Evolutionary conservation across 805 yeast genomes (phyloP).

Genomic region (Dipodascus geniculatus): DNA sequence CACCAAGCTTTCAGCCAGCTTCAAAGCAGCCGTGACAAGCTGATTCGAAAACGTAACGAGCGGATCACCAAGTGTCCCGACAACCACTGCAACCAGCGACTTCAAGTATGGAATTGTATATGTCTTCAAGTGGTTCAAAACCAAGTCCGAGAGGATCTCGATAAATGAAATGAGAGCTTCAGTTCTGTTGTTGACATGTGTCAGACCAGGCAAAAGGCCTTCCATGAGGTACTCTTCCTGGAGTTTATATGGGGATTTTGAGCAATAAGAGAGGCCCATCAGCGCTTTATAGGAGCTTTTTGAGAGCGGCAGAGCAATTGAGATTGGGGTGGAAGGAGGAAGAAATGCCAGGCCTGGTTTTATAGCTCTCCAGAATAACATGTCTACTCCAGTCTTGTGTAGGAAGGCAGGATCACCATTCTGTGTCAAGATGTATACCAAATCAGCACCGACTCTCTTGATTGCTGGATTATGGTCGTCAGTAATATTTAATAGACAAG

Average conservation of each 20-base stretch:
- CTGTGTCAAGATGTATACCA: constrained; percentile 9
- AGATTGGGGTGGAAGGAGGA: constrained; percentile 21
- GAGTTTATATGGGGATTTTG: not conserved
- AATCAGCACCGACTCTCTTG: constrained; percentile 17
- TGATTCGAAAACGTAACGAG: constrained; percentile 13
- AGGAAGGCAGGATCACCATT: constrained; percentile 8
- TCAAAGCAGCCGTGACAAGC: constrained; percentile 11
- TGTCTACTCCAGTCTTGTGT: constrained; percentile 17
- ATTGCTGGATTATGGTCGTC: constrained; percentile 19
- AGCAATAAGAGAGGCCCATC: constrained; percentile 26
- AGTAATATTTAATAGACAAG: constrained; percentile 20
- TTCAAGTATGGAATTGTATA: constrained; percentile 17
- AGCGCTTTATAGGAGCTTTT: constrained; percentile 33
- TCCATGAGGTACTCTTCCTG: constrained; percentile 24
- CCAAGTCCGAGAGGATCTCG: constrained; percentile 7
- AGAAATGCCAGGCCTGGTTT: constrained; percentile 20
- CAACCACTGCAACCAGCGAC: constrained; percentile 14
- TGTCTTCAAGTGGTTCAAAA: constrained; percentile 12
- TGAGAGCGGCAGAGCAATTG: constrained; percentile 12
- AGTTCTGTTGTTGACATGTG: constrained; percentile 10
- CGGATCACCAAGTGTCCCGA: constrained; percentile 21
- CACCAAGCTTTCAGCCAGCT: constrained; percentile 10
- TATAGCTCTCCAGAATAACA: constrained; percentile 21
- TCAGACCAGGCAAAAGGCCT: constrained; percentile 17
- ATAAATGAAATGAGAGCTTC: constrained; percentile 13